phyloP scores from a whole-genome alignment of 192 early-diverging fungal species.

The Diversispora eburnea region DNA sequence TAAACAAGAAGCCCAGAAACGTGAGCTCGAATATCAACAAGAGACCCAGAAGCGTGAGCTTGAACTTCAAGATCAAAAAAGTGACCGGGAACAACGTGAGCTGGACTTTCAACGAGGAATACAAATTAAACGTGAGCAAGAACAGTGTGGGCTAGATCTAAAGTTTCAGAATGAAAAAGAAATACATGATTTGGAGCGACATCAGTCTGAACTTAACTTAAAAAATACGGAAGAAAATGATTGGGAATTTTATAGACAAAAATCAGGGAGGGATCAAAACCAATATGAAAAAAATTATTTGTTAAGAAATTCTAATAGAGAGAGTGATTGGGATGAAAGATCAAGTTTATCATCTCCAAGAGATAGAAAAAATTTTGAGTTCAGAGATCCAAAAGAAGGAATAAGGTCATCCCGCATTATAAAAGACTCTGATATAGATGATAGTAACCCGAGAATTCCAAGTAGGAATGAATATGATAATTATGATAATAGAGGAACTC shows the following conservation, averaged over 20 bases:
- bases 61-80: neutral
- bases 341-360: neutral
- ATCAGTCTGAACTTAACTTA: neutral
- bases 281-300: slow-evolving; percentile 1
- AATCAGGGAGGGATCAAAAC: neutral
- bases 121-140: slow-evolving; percentile 19
- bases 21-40: neutral
- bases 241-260: slow-evolving; percentile 6
- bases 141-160: slow-evolving; percentile 10
- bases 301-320: neutral
- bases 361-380: neutral
- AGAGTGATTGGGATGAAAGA: slow-evolving; percentile 11
- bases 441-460: neutral
- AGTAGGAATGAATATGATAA: neutral
- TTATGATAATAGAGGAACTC: neutral
- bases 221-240: neutral
- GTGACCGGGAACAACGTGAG: slow-evolving; percentile 6
- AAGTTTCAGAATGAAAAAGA: slow-evolving; percentile 9
- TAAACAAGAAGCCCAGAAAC: neutral
- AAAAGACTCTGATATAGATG: too few species aligned
- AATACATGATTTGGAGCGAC: neutral
- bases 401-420: too few species aligned
- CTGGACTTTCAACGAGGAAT: neutral
- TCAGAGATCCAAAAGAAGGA: too few species aligned
- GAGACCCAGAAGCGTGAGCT: neutral